Conservation (phyloP, 1,284 basidiomycete species). For the Fomitopsis palustris region DNA sequence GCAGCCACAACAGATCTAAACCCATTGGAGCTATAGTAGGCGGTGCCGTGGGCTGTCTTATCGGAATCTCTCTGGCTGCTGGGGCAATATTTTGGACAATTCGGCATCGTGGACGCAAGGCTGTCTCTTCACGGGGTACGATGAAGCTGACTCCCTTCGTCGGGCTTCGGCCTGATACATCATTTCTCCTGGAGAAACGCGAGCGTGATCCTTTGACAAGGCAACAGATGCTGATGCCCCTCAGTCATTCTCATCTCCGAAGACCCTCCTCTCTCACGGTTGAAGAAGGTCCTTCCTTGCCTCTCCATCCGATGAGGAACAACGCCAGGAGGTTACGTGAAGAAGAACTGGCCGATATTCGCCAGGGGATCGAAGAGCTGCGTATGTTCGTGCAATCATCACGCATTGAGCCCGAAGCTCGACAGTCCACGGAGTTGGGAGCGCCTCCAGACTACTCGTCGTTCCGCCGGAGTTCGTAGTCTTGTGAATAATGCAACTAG, state of each 20-base stretch:
- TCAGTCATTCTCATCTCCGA: not conserved
- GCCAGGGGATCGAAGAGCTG: not conserved
- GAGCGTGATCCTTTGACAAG: too few species aligned
- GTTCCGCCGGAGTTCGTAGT: too few species aligned
- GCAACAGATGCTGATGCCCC: not conserved
- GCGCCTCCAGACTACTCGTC: not conserved
- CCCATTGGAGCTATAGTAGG: slow-evolving; percentile 1
- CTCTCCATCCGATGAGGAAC: not conserved
- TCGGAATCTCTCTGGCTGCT: slow-evolving; percentile 10
- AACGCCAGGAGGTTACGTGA: not conserved
- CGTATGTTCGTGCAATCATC: not conserved
- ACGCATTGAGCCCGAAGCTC: not conserved
- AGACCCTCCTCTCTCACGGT: not conserved
- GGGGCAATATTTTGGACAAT: slow-evolving; percentile 1
- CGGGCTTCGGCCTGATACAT: not conserved
- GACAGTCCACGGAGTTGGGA: not conserved
- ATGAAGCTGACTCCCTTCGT: not conserved
- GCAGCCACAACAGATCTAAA: not conserved
- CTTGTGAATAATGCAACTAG: too few species aligned
- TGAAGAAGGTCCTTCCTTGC: not conserved
- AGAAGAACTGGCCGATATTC: not conserved
- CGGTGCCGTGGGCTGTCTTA: slow-evolving; percentile 16
- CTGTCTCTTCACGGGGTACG: not conserved
- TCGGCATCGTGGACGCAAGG: not conserved
- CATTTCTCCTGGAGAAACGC: not conserved